Evolutionary conservation across 768 basidiomycete species (phyloP), one percentile per base, ranked within the genome.

Genomic region (Leccinum sublutescens): DNA sequence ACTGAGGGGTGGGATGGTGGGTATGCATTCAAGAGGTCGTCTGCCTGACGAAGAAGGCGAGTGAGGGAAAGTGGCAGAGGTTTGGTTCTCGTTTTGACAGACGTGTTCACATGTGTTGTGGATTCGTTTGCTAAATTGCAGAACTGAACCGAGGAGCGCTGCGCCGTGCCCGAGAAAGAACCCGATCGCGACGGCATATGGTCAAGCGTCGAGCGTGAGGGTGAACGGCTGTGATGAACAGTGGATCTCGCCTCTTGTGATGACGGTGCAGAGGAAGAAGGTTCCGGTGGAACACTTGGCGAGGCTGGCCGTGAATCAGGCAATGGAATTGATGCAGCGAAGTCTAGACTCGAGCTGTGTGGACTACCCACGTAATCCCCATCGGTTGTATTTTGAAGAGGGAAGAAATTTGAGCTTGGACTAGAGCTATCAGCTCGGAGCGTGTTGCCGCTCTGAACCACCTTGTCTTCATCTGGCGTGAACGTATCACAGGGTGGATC

Each of bases 1-100:
- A 93, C 75, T 1, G 71, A 75, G 10, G 85, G 80, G 54, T 87
- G 80, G 2, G 79, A 75, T 2, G 88, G 87, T 4, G 89, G 88
- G 69, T 80, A 87, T 19, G 67, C 63, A n/a, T 68, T 62, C 52
- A 80, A 83, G 12, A 93, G 82, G 8, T 73, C 77, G 64, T 91
- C 88, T 1, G 90, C 79, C 27, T 77, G 77, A 5, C 67, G 68
- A 21, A 92, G 79, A 29, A 91, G 78, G 25, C 77, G 66, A 5
- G 82, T 73, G 50, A 87, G 78, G 4, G 78, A 75, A 17, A 79
- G 62, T 40, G 70, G 71, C 21, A 66, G 59, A 62, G 74, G 57
- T 59, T 61, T 71, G 15, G 51, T 21, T 57, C 58, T 64, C 9
- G 50, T 12, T 53, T 61, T 72, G 3, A 23, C 14, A 17, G 61